Evolutionary conservation across 176 grass and related monocot species (phyloP), one percentile per base, ranked within the genome.

Genomic region (Phoenix roebelenii): DNA sequence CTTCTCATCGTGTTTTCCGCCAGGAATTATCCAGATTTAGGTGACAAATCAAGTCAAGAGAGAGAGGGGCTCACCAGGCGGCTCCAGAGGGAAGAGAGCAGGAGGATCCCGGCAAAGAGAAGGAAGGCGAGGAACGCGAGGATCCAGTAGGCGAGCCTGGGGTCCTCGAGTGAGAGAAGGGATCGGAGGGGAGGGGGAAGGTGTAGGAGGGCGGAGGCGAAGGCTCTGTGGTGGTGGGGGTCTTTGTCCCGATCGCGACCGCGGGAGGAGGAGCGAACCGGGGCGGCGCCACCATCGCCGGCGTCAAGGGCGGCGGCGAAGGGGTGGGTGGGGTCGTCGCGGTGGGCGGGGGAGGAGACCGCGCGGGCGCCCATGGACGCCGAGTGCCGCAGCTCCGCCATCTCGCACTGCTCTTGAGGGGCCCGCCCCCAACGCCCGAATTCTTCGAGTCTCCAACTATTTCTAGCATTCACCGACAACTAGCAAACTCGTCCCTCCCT

Each of bases 321-420:
- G 50, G 86, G 57, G 66, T 76, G 76, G 60, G 80, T 69, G 51
- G 81, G 73, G 5, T 59, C 77, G 57, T 84, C 86, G 57, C 75
- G 80, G 75, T 91, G 88, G 3, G 68, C 74, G 0, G 92, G 92
- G 22, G 77, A 80, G 28, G 75, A 84, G 60, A 62, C 61, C 18
- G 71, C 77, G 61, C 85, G 75, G 82, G 60, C 53, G 63, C 74
- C 59, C 65, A 57, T 87, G 18, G 70, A 74, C 55, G 78, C 74
- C 57, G 84, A 80, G 83, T 97, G 78, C 52, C 92, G 81, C 75
- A 97, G 92, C 78, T 91, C 87, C 51, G 72, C 87, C 92, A 97
- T 97, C 48, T 30, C 28, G 28, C 20, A 20, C 28, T 35, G 22
- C 61, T 49, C 18, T 50, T 2, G 10, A 44, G 35, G 35, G 35